phyloP scores from a whole-genome alignment of 2,329 filamentous ascomycete species.

The Paradendryphiella salina region DNA sequence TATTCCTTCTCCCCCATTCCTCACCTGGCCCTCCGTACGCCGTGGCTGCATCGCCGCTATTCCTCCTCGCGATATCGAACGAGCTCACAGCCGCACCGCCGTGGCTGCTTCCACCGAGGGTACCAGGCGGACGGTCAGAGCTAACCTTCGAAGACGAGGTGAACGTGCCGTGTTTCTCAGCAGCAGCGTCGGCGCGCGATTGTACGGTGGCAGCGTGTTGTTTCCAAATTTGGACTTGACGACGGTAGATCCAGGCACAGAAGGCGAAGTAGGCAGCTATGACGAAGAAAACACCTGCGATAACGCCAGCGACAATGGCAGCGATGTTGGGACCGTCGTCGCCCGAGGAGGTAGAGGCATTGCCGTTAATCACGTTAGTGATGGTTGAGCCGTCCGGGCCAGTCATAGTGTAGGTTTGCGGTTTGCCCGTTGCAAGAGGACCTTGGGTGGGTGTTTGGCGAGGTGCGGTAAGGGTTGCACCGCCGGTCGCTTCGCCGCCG shows the following conservation, averaged over 20 bases:
- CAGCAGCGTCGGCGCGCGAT: slow-evolving; percentile 54
- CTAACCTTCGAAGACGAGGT: slow-evolving; percentile 32
- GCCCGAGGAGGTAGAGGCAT: slow-evolving; percentile 23
- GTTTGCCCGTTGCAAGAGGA: slow-evolving; percentile 69
- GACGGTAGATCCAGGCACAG: slow-evolving; percentile 73
- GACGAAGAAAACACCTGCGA: slow-evolving; percentile 68
- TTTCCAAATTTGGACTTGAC: slow-evolving; percentile 71
- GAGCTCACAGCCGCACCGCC: slow-evolving; percentile 23
- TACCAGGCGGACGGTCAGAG: slow-evolving; percentile 27
- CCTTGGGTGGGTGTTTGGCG: slow-evolving; percentile 65
- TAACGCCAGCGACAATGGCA: slow-evolving; percentile 61
- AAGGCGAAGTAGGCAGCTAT: slow-evolving; percentile 68
- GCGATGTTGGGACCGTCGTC: slow-evolving; percentile 53
- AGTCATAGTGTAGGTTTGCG: slow-evolving; percentile 68
- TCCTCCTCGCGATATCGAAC: slow-evolving; percentile 22
- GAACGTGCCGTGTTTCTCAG: slow-evolving; percentile 44
- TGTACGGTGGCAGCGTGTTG: slow-evolving; percentile 69
- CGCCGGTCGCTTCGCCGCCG: slow-evolving; percentile 67
- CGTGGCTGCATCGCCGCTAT: slow-evolving; percentile 15
- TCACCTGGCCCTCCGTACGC: slow-evolving; percentile 26
- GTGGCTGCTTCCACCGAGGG: slow-evolving; percentile 19
- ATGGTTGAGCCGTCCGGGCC: slow-evolving; percentile 48
- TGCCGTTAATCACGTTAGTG: slow-evolving; percentile 44
- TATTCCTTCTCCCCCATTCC: slow-evolving; percentile 44
- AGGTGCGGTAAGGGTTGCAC: slow-evolving; percentile 70